A percentile compares a stretch with the other conserved stretches of the same genome.
Evolutionary conservation across 495 filamentous ascomycete species (phyloP).

Genomic region (Penicillium pancosmium): DNA sequence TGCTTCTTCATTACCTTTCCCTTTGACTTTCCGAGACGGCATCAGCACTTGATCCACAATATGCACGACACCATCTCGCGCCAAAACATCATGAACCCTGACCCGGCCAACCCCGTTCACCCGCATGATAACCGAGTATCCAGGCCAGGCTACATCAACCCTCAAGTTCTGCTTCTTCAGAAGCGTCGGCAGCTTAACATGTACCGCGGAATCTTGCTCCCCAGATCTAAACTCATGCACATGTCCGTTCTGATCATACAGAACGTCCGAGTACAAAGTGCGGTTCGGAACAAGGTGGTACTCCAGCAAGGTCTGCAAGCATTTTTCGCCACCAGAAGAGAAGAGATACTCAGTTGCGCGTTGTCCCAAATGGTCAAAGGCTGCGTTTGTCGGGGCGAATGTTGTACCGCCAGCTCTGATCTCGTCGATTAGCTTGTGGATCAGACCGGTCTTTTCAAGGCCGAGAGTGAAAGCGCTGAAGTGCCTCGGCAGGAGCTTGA

Average conservation of each 20-base stretch:
- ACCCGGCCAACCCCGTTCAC: constrained; percentile 70
- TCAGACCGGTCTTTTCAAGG: constrained; percentile 69
- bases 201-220: constrained; percentile 30
- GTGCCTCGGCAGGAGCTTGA: constrained; percentile 67
- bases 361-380: constrained; percentile 71
- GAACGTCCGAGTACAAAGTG: constrained; percentile 78
- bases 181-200: constrained; percentile 70
- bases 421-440: constrained; percentile 44
- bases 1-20: constrained; percentile 45
- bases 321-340: constrained; percentile 65
- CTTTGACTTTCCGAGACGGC: constrained; percentile 61
- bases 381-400: constrained; percentile 76
- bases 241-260: constrained; percentile 29
- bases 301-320: constrained; percentile 70
- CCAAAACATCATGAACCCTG: constrained; percentile 65
- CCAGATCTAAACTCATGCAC: constrained; percentile 26
- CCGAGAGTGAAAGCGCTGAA: constrained; percentile 79
- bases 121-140: constrained; percentile 63
- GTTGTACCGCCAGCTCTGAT: constrained; percentile 60
- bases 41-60: constrained; percentile 70
- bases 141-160: constrained; percentile 68
- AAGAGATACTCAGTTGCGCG: constrained; percentile 78
- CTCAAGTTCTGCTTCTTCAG: constrained; percentile 60
- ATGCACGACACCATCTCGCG: constrained; percentile 76
- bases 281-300: constrained; percentile 77